Evolutionary conservation across 495 filamentous ascomycete species (phyloP), one percentile per base, ranked within the genome.

Genomic region (Oidiodendron maius): DNA sequence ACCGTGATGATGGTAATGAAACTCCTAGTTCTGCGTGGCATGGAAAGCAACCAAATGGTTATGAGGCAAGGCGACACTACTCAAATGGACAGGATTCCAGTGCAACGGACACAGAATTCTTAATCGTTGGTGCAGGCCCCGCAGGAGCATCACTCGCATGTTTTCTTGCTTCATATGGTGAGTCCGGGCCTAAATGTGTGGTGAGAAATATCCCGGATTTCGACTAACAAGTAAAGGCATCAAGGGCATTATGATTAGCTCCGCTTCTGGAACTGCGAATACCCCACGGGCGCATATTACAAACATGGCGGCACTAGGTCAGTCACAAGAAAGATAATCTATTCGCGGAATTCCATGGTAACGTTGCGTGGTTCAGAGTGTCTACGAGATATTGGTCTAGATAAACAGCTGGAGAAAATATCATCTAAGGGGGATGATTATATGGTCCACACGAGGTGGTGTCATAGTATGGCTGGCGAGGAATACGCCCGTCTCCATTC

Each of bases 321-420:
- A 38, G 49, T 53, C 13, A 4, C n/a, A n/a, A n/a, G n/a, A n/a
- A n/a, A n/a, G n/a, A n/a, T 21, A 35, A 38, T 21, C 3, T 24
- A 28, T 55, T 53, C 26, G 53, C 32, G n/a, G n/a, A n/a, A n/a
- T n/a, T n/a, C n/a, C n/a, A n/a, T n/a, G n/a, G n/a, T n/a, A n/a
- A n/a, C n/a, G n/a, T n/a, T n/a, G n/a, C n/a, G n/a, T n/a, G n/a
- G n/a, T 40, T 12, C 20, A 73, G 74, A 79, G 58, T 76, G 72
- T 57, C 64, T 79, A 5, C 69, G 75, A 16, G 74, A 79, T 48
- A 71, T 78, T 38, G 73, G 74, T 5, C 59, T 77, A 0, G 71
- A 75, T n/a, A 42, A 63, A 9, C 68, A 72, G 8, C n/a, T 8
- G 8, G 8, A 34, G 9, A n/a, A 8, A 9, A 34, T 34, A 9